Conservation (phyloP, 192 early-diverging fungal genomes). For the Backusella macrospora region DNA sequence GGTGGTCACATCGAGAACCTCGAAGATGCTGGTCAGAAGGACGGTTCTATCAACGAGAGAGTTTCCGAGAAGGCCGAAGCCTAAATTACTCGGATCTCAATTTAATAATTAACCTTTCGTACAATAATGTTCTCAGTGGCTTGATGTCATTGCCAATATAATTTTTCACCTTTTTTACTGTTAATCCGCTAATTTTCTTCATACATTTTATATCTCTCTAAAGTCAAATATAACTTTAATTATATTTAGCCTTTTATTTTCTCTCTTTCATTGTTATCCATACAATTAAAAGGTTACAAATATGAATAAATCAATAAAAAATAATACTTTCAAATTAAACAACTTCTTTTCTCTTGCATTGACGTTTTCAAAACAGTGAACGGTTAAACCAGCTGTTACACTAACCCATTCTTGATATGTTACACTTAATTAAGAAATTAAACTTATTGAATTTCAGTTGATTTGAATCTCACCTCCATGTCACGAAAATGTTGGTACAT, state of each 20-base stretch:
- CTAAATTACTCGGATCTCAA: not conserved
- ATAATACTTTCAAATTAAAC: not conserved
- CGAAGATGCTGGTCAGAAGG: conserved; percentile 17
- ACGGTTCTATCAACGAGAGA: conserved; percentile 19
- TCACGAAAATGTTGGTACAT: conserved; percentile 6
- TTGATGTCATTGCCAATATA: conserved; percentile 17
- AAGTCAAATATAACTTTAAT: conserved; percentile 3
- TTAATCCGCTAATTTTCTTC: conserved; percentile 6
- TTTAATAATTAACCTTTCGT: not conserved
- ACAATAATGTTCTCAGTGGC: conserved; percentile 10
- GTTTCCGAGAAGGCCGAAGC: conserved; percentile 5
- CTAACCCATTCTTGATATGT: not conserved
- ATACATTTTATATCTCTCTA: conserved; percentile 17
- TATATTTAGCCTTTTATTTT: not conserved
- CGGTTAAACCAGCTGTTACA: not conserved
- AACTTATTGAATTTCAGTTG: not conserved
- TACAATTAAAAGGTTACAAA: not conserved
- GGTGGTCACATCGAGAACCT: conserved; percentile 40
- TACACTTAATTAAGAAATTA: conserved; percentile 9
- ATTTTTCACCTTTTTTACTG: not conserved
- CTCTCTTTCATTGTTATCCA: conserved; percentile 8
- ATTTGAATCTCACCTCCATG: conserved; percentile 1
- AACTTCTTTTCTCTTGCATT: not conserved
- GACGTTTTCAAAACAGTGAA: not conserved
- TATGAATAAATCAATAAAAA: conserved; percentile 13